Evolutionary conservation across 148 eudicot genomes (phyloP).

Genomic region (Camellia sinensis): DNA sequence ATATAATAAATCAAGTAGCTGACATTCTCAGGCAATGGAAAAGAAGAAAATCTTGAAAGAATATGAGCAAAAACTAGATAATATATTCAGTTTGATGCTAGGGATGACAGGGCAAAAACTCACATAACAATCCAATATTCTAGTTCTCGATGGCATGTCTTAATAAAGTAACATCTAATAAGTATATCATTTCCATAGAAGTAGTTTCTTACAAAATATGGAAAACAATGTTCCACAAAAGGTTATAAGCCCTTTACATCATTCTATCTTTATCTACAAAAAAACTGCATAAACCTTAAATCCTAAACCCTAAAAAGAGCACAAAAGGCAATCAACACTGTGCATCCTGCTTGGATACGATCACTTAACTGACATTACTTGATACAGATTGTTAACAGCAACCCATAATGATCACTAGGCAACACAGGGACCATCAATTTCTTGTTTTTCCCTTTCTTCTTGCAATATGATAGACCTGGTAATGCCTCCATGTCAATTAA

Average conservation of each 20-base stretch:
- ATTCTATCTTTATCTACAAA: background rate
- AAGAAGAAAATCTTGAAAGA: too few species aligned
- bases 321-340: background rate
- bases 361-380: background rate
- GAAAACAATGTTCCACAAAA: conserved; percentile 13
- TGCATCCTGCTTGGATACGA: background rate
- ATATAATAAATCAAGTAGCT: background rate
- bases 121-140: background rate
- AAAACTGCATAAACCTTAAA: conserved; percentile 4
- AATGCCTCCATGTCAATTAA: conserved; percentile 62
- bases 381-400: conserved; percentile 30
- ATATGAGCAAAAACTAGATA: background rate
- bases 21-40: too few species aligned
- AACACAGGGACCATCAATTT: conserved; percentile 66
- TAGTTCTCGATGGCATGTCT: background rate
- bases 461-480: conserved; percentile 51
- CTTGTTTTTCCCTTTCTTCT: conserved; percentile 40
- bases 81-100: background rate
- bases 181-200: background rate
- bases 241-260: conserved; percentile 13
- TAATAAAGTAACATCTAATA: background rate
- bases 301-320: background rate
- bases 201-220: conserved; percentile 7
- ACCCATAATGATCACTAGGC: conserved; percentile 90
- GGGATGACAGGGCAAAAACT: background rate